These are phyloP conservation scores for Erythrophleum fordii DNA, from an alignment of 306 rosid genomes.

Conservation along the genomic window DNA sequence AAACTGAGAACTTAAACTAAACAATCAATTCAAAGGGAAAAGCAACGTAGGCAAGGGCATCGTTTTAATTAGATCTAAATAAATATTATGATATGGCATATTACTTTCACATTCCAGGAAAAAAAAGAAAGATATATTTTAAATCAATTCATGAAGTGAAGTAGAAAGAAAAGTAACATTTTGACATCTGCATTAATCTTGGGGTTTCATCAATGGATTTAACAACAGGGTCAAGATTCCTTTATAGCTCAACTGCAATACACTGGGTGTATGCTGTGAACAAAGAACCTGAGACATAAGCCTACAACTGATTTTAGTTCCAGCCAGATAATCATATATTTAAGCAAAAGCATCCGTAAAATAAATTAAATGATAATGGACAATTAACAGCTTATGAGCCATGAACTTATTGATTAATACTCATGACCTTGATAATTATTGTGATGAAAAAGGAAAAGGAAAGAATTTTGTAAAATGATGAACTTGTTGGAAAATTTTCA, in stretches of 20 bases:
- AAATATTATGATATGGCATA: neutral
- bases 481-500: neutral
- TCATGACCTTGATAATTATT: neutral
- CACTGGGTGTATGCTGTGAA: neutral
- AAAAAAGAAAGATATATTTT: neutral
- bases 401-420: neutral
- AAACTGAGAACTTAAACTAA: slow-evolving; percentile 60
- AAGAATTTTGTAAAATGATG: neutral
- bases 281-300: neutral
- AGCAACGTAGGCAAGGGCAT: slow-evolving; percentile 23
- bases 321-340: neutral
- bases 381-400: neutral
- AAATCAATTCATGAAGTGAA: slow-evolving; percentile 12
- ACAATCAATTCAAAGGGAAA: slow-evolving; percentile 36
- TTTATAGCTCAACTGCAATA: neutral
- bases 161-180: neutral
- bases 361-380: neutral
- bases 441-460: neutral
- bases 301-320: neutral
- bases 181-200: neutral
- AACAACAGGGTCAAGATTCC: neutral
- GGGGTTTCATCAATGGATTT: neutral
- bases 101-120: neutral
- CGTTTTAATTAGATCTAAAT: slow-evolving; percentile 14
- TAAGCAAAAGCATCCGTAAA: neutral